Conservation (phyloP, 495 filamentous ascomycete species). For the Patellaria atrata region DNA sequence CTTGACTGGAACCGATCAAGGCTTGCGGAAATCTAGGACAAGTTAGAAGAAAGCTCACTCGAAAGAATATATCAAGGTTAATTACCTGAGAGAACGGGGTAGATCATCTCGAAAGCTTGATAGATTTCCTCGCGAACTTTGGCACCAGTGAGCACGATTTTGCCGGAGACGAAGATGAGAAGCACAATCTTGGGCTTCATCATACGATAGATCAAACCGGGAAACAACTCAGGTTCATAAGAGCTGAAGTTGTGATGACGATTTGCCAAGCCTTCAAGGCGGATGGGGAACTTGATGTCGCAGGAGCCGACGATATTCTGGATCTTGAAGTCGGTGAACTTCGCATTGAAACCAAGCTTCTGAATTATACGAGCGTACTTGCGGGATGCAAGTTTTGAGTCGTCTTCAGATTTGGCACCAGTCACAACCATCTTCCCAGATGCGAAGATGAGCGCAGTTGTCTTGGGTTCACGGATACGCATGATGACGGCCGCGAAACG, state of each 20-base stretch:
- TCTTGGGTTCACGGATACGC: slow-evolving; percentile 99
- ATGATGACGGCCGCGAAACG: slow-evolving; percentile 99
- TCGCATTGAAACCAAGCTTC: slow-evolving; percentile 98
- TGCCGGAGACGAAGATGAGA: slow-evolving; percentile 95
- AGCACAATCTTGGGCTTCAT: slow-evolving; percentile 99
- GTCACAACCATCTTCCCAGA: slow-evolving; percentile 99
- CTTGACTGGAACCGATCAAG: slow-evolving; percentile 13
- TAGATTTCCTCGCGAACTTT: slow-evolving; percentile 99
- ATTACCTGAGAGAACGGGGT: slow-evolving; percentile 87
- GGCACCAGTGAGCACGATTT: slow-evolving; percentile 95
- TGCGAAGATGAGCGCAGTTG: slow-evolving; percentile 93
- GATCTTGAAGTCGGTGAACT: slow-evolving; percentile 99
- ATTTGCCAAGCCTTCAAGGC: slow-evolving; percentile 84
- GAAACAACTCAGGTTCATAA: slow-evolving; percentile 97
- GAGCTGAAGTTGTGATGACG: slow-evolving; percentile 99
- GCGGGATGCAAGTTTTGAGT: slow-evolving; percentile 88
- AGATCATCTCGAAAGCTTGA: slow-evolving; percentile 96
- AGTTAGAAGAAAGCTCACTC: neutral
- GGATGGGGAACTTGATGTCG: slow-evolving; percentile 98
- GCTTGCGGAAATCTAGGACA: slow-evolving; percentile 30
- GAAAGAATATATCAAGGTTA: slow-evolving; percentile 2
- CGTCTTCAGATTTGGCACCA: slow-evolving; percentile 95
- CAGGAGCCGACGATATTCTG: slow-evolving; percentile 99
- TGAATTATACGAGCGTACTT: slow-evolving; percentile 99
- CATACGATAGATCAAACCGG: slow-evolving; percentile 99